Evolutionary conservation across 2,329 filamentous ascomycete genomes (phyloP).

Genomic region (Colletotrichum tofieldiae): DNA sequence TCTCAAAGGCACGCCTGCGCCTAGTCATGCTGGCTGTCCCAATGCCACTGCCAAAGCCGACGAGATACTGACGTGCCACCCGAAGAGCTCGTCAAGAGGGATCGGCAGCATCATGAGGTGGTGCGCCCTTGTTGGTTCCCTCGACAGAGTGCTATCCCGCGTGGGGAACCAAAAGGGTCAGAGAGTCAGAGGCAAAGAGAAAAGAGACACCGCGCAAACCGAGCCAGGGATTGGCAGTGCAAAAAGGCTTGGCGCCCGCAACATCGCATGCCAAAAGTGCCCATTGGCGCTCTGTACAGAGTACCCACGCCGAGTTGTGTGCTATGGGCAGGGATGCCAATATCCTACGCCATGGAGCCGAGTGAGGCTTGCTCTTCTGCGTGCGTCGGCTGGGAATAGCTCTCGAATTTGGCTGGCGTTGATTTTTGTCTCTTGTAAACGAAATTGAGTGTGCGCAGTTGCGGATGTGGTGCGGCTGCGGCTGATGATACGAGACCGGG

Average conservation of each 20-base stretch:
- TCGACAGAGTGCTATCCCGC: constrained; percentile 32
- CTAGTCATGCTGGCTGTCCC: background rate
- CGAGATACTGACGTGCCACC: constrained; percentile 11
- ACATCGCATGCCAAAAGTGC: constrained; percentile 35
- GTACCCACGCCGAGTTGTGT: background rate
- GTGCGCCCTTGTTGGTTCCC: constrained; percentile 31
- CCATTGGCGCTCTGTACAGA: background rate
- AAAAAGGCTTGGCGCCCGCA: constrained; percentile 51
- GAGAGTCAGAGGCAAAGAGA: constrained; percentile 21
- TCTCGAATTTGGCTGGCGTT: background rate
- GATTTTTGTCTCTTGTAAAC: constrained; percentile 15
- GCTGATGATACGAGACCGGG: constrained; percentile 35
- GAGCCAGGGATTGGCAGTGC: background rate
- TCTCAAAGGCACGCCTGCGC: constrained; percentile 5
- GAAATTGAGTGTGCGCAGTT: constrained; percentile 30
- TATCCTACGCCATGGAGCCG: background rate
- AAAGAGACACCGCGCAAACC: constrained; percentile 24
- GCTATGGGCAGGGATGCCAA: constrained; percentile 16
- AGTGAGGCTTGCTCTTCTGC: constrained; percentile 5
- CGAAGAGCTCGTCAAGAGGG: background rate
- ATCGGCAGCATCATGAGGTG: constrained; percentile 12
- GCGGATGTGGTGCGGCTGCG: constrained; percentile 26
- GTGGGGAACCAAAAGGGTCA: constrained; percentile 14
- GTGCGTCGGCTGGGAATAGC: constrained; percentile 8
- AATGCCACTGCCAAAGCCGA: background rate